Evolutionary conservation across 352 stramenopile genomes (phyloP), one percentile per base, ranked within the genome.

Genomic region (Phytopythium cucurbitacearum): DNA sequence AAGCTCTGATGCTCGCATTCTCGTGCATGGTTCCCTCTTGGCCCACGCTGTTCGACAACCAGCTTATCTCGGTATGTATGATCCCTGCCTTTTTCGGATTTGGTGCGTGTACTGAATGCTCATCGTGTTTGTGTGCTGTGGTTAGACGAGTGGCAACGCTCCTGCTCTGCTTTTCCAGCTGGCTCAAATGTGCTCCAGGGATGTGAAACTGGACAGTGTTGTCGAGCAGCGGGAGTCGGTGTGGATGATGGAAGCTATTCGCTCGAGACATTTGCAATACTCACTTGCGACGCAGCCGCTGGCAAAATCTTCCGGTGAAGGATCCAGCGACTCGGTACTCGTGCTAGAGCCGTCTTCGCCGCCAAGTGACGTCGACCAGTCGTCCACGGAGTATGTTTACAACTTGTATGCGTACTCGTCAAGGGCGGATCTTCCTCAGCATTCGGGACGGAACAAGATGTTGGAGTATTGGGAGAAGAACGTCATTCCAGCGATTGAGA

Each of bases 391-490:
- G 36, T 86, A 80, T 48, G 79, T 81, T 15, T 92, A 80, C 61
- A 88, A 85, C 43, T 43, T 90, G 40, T 90, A 87, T 41, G 75
- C 82, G 32, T 85, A 87, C 47, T 80, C 80, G 21, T 84, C 76
- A 3, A 63, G 73, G 7, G 48, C 58, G 6, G 79, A 91, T 51
- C 59, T 91, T 3, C 79, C 81, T 0, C 73, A 86, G 43, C 77
- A 87, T 41, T 87, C 80, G 0, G 77, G 79, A 0, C 63, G 82
- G 54, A 92, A 92, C 64, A 92, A 92, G 52, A 62, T 92, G 48
- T 56, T 92, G 37, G 82, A 92, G 51, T 89, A 88, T 37, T 92
- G 82, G 82, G 82, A 92, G 52, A 88, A 88, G 52, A 85, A 92
- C 47, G 82, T 92, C 34, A 92, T 92, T 50, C 82, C 82, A 35